These are phyloP conservation scores for Fusarium piperis DNA, from an alignment of 2,329 filamentous ascomycete genomes.

Conservation along the genomic window DNA sequence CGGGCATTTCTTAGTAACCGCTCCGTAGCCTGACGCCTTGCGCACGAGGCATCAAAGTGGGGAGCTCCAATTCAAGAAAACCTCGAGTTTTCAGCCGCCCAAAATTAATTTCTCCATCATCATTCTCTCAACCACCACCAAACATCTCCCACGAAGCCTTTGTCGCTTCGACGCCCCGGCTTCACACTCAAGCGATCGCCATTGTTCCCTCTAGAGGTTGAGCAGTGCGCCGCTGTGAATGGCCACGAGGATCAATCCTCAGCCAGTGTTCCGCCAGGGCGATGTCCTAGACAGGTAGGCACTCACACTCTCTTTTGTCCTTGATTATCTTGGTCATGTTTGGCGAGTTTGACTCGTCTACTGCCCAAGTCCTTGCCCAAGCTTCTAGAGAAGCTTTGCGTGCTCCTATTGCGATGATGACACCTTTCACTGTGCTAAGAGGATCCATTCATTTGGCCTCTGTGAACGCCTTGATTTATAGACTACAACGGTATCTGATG, in stretches of 20 bases:
- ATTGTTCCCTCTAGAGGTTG: slow-evolving; percentile 31
- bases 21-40: slow-evolving; percentile 38
- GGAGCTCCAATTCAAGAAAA: slow-evolving; percentile 42
- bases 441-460: slow-evolving; percentile 68
- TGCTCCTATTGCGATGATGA: slow-evolving; percentile 65
- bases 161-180: slow-evolving; percentile 23
- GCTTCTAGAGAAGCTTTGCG: slow-evolving; percentile 18
- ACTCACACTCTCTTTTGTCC: neutral
- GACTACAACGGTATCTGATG: slow-evolving; percentile 99
- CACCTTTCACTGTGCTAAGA: slow-evolving; percentile 66
- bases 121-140: slow-evolving; percentile 25
- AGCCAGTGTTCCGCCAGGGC: slow-evolving; percentile 39
- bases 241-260: slow-evolving; percentile 37
- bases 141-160: slow-evolving; percentile 14
- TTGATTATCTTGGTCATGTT: neutral
- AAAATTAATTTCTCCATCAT: slow-evolving; percentile 23
- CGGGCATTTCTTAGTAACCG: neutral
- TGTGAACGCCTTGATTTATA: slow-evolving; percentile 73
- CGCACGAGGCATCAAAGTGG: slow-evolving; percentile 46
- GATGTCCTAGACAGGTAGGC: slow-evolving; percentile 48
- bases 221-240: slow-evolving; percentile 38
- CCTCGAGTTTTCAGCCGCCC: slow-evolving; percentile 27
- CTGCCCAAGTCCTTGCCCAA: neutral
- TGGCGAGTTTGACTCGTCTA: neutral
- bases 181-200: slow-evolving; percentile 26